phyloP scores from a whole-genome alignment of 2,329 filamentous ascomycete genomes.

The Aureobasidium pullulans region DNA sequence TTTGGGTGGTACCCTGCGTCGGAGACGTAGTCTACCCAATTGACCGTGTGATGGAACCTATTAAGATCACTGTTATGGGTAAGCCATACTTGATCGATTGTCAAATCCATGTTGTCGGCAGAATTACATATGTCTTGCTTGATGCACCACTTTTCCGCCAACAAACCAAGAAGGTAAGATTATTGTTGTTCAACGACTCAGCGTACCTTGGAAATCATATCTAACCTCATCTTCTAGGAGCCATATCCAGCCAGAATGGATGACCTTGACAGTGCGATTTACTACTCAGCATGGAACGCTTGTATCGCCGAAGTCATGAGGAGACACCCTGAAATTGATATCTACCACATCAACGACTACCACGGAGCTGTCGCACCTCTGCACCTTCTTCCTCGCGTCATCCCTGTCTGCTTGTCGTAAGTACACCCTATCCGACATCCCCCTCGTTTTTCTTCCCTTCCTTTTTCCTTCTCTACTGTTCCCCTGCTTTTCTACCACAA shows the following conservation, averaged over 20 bases:
- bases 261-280: constrained; percentile 59
- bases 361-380: constrained; percentile 57
- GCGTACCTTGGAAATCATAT: no score
- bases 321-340: constrained; percentile 57
- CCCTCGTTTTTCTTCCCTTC: no score
- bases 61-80: constrained; percentile 55
- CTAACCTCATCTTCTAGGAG: constrained; percentile 30
- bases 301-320: constrained; percentile 58
- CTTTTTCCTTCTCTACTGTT: no score
- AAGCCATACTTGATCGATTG: constrained; percentile 54
- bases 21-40: constrained; percentile 57
- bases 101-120: constrained; percentile 55
- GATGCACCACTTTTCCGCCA: constrained; percentile 60
- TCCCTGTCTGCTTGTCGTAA: constrained; percentile 52
- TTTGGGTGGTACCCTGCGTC: constrained; percentile 49
- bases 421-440: no score
- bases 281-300: constrained; percentile 64
- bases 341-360: constrained; percentile 63
- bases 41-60: constrained; percentile 52
- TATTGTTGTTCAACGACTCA: no score
- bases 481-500: no score
- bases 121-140: constrained; percentile 61
- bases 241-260: constrained; percentile 64
- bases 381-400: constrained; percentile 55
- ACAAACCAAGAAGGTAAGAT: constrained; percentile 44